A percentile compares a stretch with the other conserved stretches of the same genome.
phyloP scores from a whole-genome alignment of 345 rosid species.

The Triadica sebifera region DNA sequence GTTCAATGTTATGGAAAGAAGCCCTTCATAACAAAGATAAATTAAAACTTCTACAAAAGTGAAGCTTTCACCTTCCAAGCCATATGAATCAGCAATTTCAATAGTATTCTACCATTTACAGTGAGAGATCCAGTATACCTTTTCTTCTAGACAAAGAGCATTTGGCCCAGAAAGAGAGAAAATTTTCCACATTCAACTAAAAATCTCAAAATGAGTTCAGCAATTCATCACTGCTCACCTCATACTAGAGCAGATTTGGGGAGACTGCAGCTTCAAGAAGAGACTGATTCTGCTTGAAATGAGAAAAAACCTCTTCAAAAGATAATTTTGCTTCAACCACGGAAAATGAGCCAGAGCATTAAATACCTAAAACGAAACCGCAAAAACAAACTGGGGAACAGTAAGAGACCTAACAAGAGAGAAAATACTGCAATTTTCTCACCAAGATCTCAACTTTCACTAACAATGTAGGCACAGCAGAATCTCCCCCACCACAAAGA shows the following conservation, averaged over 20 bases:
- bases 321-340: constrained; percentile 27
- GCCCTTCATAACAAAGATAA: constrained; percentile 6
- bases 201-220: constrained; percentile 9
- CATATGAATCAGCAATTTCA: too few species aligned
- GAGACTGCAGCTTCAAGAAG: constrained; percentile 10
- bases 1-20: constrained; percentile 11
- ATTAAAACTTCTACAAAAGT: too few species aligned
- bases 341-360: constrained; percentile 37
- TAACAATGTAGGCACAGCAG: constrained; percentile 40
- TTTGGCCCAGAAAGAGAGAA: neutral
- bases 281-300: constrained; percentile 27
- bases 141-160: constrained; percentile 12
- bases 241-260: constrained; percentile 18
- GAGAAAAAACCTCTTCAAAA: constrained; percentile 26
- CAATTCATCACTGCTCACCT: constrained; percentile 22
- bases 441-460: constrained; percentile 41
- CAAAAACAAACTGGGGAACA: constrained; percentile 39
- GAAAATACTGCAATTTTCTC: constrained; percentile 34
- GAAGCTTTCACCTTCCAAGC: too few species aligned
- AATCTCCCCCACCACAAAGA: constrained; percentile 26
- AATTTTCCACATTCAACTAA: neutral
- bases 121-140: constrained; percentile 13
- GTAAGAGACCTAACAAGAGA: constrained; percentile 34
- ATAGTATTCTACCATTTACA: too few species aligned
- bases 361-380: constrained; percentile 29